phyloP scores from a whole-genome alignment of 345 rosid genomes.

The Ricinus communis region DNA sequence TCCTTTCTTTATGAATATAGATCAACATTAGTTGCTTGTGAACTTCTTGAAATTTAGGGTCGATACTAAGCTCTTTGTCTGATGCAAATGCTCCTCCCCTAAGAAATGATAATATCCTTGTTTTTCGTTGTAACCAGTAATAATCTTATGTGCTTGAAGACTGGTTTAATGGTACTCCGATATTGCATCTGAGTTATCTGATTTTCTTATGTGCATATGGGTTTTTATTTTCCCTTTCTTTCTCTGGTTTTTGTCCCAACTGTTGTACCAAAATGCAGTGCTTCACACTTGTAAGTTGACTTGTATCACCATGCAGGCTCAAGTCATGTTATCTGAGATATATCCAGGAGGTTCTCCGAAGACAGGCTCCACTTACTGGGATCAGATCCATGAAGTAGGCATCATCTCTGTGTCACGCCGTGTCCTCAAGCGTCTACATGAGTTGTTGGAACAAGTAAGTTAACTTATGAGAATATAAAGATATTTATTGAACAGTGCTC shows the following conservation, averaged over 20 bases:
- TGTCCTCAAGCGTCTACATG: conserved; percentile 72
- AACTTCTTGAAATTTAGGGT: neutral
- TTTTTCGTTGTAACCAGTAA: neutral
- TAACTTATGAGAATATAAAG: conserved; percentile 1
- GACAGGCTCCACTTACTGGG: conserved; percentile 79
- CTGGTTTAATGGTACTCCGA: neutral
- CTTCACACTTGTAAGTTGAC: conserved; percentile 4
- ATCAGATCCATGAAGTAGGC: conserved; percentile 83
- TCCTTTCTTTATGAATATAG: neutral
- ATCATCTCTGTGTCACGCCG: conserved; percentile 69
- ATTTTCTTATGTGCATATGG: neutral
- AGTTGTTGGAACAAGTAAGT: conserved; percentile 78
- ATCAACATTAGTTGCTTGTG: neutral
- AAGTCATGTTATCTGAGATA: conserved; percentile 85
- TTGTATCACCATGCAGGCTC: conserved; percentile 60
- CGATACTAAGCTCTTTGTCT: neutral
- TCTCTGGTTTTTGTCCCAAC: neutral
- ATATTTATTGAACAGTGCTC: neutral
- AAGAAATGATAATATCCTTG: neutral
- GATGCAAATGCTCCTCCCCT: neutral
- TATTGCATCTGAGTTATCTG: neutral
- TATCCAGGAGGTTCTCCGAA: conserved; percentile 97
- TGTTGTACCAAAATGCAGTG: neutral
- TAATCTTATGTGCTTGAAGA: neutral
- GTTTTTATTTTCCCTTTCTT: neutral